phyloP scores from a whole-genome alignment of 2,329 filamentous ascomycete genomes.

The Chlorencoelia australis region DNA sequence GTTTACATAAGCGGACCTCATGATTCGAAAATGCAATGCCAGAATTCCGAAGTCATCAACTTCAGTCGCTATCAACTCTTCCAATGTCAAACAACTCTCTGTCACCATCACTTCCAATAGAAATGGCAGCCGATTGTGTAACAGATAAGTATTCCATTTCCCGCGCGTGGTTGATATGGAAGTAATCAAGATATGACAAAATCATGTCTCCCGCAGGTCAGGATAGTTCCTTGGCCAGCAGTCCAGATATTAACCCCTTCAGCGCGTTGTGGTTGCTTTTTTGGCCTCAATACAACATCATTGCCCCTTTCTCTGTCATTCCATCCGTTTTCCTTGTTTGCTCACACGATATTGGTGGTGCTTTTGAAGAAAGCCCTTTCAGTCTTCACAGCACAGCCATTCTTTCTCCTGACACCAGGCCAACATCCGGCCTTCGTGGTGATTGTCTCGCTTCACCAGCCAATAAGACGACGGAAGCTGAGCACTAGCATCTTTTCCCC shows the following conservation, averaged over 20 bases:
- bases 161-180: constrained; percentile 5
- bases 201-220: constrained; percentile 1
- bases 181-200: constrained; percentile 4
- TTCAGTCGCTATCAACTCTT: constrained; percentile 1
- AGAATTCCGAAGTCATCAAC: no score
- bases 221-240: constrained; percentile 1
- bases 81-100: constrained; percentile 9
- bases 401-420: constrained; percentile 8
- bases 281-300: background rate
- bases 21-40: no score
- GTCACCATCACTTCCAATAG: background rate
- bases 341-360: constrained; percentile 3
- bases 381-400: constrained; percentile 7
- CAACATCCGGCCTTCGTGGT: constrained; percentile 3
- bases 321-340: constrained; percentile 1
- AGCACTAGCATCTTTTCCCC: no score
- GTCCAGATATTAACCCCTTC: background rate
- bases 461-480: constrained; percentile 2
- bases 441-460: no score
- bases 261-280: background rate
- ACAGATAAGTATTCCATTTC: constrained; percentile 3
- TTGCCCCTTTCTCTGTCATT: background rate
- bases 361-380: constrained; percentile 2
- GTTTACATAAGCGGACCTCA: no score
- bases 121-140: background rate